A percentile compares a stretch with the other conserved stretches of the same genome.
Evolutionary conservation across 768 basidiomycete genomes (phyloP).

Genomic region (Lactarius quietus): DNA sequence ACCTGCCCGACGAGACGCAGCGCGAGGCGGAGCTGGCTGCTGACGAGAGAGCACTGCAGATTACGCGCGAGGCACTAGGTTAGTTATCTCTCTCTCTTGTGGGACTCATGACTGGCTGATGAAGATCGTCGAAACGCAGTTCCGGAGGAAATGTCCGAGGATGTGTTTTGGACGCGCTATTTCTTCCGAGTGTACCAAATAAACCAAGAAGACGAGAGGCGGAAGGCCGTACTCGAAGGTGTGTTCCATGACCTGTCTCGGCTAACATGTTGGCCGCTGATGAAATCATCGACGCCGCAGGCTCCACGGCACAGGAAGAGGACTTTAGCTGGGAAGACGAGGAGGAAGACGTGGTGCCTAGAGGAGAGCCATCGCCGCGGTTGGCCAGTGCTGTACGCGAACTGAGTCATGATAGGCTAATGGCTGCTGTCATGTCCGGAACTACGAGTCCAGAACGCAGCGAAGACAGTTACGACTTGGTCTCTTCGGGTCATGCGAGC

Average conservation of each 20-base stretch:
- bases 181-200: slow-evolving; percentile 88
- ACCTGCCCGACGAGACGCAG: slow-evolving; percentile 56
- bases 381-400: neutral
- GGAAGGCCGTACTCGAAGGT: slow-evolving; percentile 77
- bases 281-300: slow-evolving; percentile 32
- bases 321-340: slow-evolving; percentile 92
- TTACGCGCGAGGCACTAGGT: slow-evolving; percentile 60
- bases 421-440: slow-evolving; percentile 25
- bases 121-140: slow-evolving; percentile 42
- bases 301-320: slow-evolving; percentile 69
- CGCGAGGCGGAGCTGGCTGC: slow-evolving; percentile 46
- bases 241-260: slow-evolving; percentile 23
- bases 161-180: slow-evolving; percentile 82
- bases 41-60: slow-evolving; percentile 46
- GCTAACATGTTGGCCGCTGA: neutral
- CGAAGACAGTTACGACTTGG: slow-evolving; percentile 38
- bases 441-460: slow-evolving; percentile 32
- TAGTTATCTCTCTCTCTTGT: slow-evolving; percentile 22
- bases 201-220: slow-evolving; percentile 68
- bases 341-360: slow-evolving; percentile 57
- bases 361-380: neutral
- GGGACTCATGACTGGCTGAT: neutral
- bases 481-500: slow-evolving; percentile 34
- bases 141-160: slow-evolving; percentile 57
- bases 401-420: slow-evolving; percentile 12